phyloP scores from a whole-genome alignment of 2,329 filamentous ascomycete genomes.

The Hypoxylon sp. region DNA sequence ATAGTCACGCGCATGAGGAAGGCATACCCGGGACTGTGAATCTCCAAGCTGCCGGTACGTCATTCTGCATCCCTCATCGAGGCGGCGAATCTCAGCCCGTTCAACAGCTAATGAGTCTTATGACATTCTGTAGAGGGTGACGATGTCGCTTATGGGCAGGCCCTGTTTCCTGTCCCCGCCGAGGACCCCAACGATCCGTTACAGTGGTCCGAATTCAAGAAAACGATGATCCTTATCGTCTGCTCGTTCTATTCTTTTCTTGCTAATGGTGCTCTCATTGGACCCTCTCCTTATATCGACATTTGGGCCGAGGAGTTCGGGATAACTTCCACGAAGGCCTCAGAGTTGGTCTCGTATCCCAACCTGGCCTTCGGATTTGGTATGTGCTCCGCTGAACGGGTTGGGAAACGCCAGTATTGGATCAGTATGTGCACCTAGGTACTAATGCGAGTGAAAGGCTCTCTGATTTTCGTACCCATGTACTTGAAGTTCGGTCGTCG shows the following conservation, averaged over 20 bases:
- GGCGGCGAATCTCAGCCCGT: background rate
- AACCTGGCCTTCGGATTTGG: constrained; percentile 73
- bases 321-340: constrained; percentile 65
- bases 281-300: constrained; percentile 71
- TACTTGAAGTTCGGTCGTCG: constrained; percentile 67
- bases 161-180: constrained; percentile 51
- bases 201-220: constrained; percentile 69
- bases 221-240: constrained; percentile 69
- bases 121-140: constrained; percentile 47
- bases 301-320: constrained; percentile 68
- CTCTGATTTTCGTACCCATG: constrained; percentile 69
- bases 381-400: constrained; percentile 31
- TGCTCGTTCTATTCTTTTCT: constrained; percentile 72
- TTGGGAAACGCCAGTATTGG: background rate
- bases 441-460: constrained; percentile 53
- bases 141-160: constrained; percentile 51
- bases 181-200: constrained; percentile 53
- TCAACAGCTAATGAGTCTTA: constrained; percentile 8
- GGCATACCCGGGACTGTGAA: constrained; percentile 51
- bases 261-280: constrained; percentile 69
- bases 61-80: background rate
- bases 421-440: background rate
- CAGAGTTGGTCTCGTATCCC: constrained; percentile 71
- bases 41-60: constrained; percentile 49
- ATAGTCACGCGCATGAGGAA: constrained; percentile 53